phyloP scores from a whole-genome alignment of 2,329 filamentous ascomycete species.

The Fonsecaea multimorphosa region DNA sequence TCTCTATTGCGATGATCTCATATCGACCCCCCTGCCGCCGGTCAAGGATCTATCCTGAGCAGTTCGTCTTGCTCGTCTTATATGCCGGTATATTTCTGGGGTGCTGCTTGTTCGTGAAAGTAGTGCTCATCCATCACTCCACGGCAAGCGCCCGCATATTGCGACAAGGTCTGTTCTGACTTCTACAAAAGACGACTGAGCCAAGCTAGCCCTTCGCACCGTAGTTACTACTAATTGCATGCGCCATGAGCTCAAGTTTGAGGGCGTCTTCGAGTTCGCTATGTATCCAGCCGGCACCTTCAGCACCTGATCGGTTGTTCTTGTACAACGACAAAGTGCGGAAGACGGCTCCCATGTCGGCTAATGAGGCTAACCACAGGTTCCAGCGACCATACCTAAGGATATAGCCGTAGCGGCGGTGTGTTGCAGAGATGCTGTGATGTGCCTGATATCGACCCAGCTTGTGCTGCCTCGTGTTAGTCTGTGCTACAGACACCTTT shows the following conservation, averaged over 20 bases:
- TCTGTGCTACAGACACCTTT: background rate
- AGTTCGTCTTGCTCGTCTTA: background rate
- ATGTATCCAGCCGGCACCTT: background rate
- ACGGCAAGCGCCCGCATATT: background rate
- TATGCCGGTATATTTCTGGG: background rate
- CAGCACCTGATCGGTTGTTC: background rate
- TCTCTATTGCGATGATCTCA: slow-evolving; percentile 16
- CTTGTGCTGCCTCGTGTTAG: background rate
- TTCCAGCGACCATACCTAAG: background rate
- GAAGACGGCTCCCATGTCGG: background rate
- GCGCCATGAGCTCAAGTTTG: too few species aligned
- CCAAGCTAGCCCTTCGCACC: background rate
- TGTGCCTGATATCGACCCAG: background rate
- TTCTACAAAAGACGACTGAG: background rate
- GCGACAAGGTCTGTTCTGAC: background rate
- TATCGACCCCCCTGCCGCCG: background rate
- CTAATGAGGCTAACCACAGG: background rate
- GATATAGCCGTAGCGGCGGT: background rate
- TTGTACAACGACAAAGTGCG: background rate
- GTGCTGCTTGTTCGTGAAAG: background rate
- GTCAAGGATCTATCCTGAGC: background rate
- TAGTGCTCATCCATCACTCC: background rate
- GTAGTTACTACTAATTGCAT: too few species aligned
- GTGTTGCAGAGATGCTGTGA: background rate
- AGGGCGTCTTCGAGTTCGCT: too few species aligned